phyloP scores from a whole-genome alignment of 2,329 filamentous ascomycete genomes.

The Fusarium sp. region DNA sequence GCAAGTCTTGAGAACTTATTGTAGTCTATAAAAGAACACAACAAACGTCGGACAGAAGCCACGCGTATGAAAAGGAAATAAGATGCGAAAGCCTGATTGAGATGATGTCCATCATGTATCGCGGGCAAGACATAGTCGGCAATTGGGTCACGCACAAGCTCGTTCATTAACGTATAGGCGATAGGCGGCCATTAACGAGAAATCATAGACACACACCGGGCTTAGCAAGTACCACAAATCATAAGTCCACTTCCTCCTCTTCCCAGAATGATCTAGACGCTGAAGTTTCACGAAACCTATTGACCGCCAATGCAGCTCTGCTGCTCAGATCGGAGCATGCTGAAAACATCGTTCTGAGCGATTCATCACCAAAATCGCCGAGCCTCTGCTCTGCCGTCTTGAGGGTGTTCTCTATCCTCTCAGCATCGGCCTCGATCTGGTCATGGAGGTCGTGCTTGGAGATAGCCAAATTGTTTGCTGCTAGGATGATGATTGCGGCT shows the following conservation, averaged over 20 bases:
- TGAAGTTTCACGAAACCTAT: background rate
- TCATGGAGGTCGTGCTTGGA: background rate
- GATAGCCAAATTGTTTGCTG: conserved; percentile 3
- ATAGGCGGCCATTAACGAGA: background rate
- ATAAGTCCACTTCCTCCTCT: background rate
- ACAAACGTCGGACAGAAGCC: background rate
- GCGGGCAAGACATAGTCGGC: background rate
- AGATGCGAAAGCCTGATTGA: background rate
- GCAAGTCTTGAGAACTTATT: background rate
- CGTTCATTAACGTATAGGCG: background rate
- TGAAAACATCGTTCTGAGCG: background rate
- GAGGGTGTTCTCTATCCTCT: background rate
- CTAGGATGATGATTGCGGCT: background rate
- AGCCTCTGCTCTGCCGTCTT: background rate
- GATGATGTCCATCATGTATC: background rate
- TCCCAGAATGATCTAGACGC: background rate
- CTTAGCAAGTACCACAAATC: too few species aligned
- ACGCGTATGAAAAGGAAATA: background rate
- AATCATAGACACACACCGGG: background rate
- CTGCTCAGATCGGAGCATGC: background rate
- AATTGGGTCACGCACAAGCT: too few species aligned
- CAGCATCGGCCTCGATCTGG: background rate
- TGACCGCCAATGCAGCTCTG: background rate
- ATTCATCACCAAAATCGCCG: background rate
- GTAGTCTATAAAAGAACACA: background rate